A percentile compares a stretch with the other conserved stretches of the same genome.
These are phyloP conservation scores for Scutellaria barbata DNA, from an alignment of 257 asterid species.

Conservation along the genomic window DNA sequence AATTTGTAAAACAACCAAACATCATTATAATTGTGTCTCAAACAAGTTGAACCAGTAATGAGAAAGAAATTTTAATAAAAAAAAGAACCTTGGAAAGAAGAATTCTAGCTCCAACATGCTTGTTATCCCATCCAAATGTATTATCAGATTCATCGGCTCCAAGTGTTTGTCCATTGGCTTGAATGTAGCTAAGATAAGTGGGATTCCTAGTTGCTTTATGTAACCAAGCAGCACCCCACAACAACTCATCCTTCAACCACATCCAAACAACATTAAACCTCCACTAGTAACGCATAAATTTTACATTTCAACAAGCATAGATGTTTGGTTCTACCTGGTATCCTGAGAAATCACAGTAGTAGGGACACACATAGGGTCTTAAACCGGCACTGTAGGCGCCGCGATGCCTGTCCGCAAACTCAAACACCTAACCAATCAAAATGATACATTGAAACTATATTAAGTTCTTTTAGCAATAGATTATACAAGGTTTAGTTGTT, in stretches of 20 bases:
- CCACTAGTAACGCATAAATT: neutral
- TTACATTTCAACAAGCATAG: neutral
- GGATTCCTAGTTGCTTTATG: conserved; percentile 84
- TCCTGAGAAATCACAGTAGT: conserved; percentile 90
- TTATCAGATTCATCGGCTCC: conserved; percentile 92
- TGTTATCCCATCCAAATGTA: conserved; percentile 98
- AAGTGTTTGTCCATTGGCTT: conserved; percentile 81
- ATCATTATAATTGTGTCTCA: neutral
- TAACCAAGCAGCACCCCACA: conserved; percentile 99
- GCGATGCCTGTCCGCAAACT: conserved; percentile 88
- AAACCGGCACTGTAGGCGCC: conserved; percentile 80
- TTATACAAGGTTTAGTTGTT: too few species aligned
- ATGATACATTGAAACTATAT: neutral
- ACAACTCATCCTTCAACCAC: conserved; percentile 72
- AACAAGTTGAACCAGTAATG: neutral
- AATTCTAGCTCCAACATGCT: conserved; percentile 96
- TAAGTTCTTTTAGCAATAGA: too few species aligned
- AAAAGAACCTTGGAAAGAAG: conserved; percentile 79
- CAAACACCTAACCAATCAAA: conserved; percentile 66
- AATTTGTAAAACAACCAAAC: neutral
- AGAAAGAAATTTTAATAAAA: too few species aligned
- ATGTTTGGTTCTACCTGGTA: conserved; percentile 61
- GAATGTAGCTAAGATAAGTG: conserved; percentile 76
- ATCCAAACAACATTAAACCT: neutral
- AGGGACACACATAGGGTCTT: conserved; percentile 79